Base-by-base conservation (phyloP, 2,329 filamentous ascomycete genomes). In the Aureobasidium zeae region DNA sequence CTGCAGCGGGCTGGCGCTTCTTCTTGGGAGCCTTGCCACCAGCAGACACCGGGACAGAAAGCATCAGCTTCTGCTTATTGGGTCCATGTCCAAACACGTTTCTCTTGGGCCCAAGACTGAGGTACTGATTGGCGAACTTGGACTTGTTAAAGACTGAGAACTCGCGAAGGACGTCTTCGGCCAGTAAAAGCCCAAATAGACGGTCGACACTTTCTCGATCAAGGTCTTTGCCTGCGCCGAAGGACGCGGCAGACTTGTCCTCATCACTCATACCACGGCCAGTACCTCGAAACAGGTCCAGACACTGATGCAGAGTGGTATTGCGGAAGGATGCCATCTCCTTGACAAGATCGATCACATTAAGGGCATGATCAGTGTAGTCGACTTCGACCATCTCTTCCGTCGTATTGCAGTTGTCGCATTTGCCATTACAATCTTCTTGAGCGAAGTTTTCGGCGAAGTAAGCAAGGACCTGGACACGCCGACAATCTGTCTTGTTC, bases 391-490 rank as follows among this genome's bases (percentile, higher is more conserved):
- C 79, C 55, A 86, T 91, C 3, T 73, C 72, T 33, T 76, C 70
- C 17, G 77, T 78, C 2, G 80, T 84, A 51, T 73, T 77, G 70
- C 91, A 98, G 58, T 94, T 96, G 67, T 98, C 93, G 62, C 91
- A 98, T 1, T 73, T 74, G 38, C 74, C 71, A 36, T 77, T 69
- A 63, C 91, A 98, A 39, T 85, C 73, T 10, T 76, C 73, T 26
- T 71, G 69, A 39, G 76, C 67, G 58, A 96, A 98, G 1, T 71
- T 70, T 62, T 98, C 93, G 46, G 83, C 87, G 67, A 98, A 98
- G 62, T 98, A 98, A n/a, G 76, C 76, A 24, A 98, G 76, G 12
- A 98, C 81, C 61, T 94, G 85, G 1, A 83, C 81, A 48, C 91
- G 76, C 49, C 91, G 81, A 59, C 91, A 98, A 53, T 94, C 86